Evolutionary conservation across 257 asterid genomes (phyloP).

Genomic region (Nicotiana undulata): DNA sequence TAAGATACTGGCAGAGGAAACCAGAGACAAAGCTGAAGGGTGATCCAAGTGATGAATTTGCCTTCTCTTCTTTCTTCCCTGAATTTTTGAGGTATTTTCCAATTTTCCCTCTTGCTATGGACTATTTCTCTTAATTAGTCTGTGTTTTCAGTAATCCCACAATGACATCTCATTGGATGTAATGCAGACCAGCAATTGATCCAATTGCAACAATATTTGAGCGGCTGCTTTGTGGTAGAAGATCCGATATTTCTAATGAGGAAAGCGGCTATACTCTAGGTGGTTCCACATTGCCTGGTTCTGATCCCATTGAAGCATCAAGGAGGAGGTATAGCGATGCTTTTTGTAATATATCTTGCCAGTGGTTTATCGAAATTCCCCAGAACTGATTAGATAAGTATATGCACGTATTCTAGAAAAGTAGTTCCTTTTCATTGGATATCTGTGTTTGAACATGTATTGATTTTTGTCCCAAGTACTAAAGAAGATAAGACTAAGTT

Average conservation of each 20-base stretch:
- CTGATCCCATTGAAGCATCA: slow-evolving; percentile 88
- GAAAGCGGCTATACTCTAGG: slow-evolving; percentile 53
- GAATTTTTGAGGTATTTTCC: slow-evolving; percentile 48
- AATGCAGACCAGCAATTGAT: slow-evolving; percentile 62
- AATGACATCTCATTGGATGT: slow-evolving; percentile 16
- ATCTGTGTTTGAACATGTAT: not conserved
- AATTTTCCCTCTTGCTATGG: not conserved
- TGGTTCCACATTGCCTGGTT: slow-evolving; percentile 58
- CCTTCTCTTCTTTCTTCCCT: slow-evolving; percentile 78
- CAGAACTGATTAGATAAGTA: not conserved
- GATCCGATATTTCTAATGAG: slow-evolving; percentile 53
- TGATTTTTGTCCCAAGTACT: not conserved
- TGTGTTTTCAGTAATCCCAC: slow-evolving; percentile 6
- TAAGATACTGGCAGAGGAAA: slow-evolving; percentile 81
- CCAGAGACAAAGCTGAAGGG: slow-evolving; percentile 73
- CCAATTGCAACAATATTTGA: slow-evolving; percentile 67
- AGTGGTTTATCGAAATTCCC: not conserved
- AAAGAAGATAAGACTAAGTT: no score
- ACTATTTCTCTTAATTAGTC: not conserved
- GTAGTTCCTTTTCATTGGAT: not conserved
- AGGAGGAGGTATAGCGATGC: slow-evolving; percentile 69
- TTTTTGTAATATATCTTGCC: not conserved
- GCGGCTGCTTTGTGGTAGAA: slow-evolving; percentile 71
- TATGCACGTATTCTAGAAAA: not conserved
- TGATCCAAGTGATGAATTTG: slow-evolving; percentile 92